Conservation (phyloP, 352 stramenopile species). For the Hyaloperonospora arabidopsidis region DNA sequence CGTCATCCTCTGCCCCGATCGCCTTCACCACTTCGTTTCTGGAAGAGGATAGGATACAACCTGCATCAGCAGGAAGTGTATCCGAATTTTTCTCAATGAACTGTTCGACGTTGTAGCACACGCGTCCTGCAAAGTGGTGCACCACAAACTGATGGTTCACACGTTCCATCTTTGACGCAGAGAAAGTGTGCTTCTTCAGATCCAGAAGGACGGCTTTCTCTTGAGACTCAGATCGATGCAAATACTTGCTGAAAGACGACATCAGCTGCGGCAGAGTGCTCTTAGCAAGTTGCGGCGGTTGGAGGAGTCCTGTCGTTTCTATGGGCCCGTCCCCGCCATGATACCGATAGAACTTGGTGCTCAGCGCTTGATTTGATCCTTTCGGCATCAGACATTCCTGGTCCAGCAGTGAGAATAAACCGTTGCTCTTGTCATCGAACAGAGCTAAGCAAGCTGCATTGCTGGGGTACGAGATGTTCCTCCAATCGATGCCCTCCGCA, state of each 20-base stretch:
- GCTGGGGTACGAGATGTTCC: constrained; percentile 67
- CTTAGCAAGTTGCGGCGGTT: constrained; percentile 37
- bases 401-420: constrained; percentile 75
- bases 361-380: constrained; percentile 68
- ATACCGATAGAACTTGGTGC: constrained; percentile 78
- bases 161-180: constrained; percentile 74
- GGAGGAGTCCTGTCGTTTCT: constrained; percentile 22
- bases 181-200: constrained; percentile 49
- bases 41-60: constrained; percentile 41
- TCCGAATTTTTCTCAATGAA: constrained; percentile 87
- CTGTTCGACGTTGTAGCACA: constrained; percentile 70
- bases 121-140: constrained; percentile 69
- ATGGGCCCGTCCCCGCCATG: constrained; percentile 32
- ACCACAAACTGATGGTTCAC: constrained; percentile 79
- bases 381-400: constrained; percentile 82
- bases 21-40: constrained; percentile 57
- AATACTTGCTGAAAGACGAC: constrained; percentile 61
- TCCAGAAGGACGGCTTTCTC: constrained; percentile 27
- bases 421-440: constrained; percentile 75
- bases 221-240: constrained; percentile 29
- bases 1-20: constrained; percentile 46
- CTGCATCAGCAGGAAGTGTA: constrained; percentile 56
- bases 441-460: constrained; percentile 74
- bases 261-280: constrained; percentile 51
- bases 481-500: constrained; percentile 81